Conservation (phyloP, 73 alveolate genomes). For the Halteria grandinella region DNA sequence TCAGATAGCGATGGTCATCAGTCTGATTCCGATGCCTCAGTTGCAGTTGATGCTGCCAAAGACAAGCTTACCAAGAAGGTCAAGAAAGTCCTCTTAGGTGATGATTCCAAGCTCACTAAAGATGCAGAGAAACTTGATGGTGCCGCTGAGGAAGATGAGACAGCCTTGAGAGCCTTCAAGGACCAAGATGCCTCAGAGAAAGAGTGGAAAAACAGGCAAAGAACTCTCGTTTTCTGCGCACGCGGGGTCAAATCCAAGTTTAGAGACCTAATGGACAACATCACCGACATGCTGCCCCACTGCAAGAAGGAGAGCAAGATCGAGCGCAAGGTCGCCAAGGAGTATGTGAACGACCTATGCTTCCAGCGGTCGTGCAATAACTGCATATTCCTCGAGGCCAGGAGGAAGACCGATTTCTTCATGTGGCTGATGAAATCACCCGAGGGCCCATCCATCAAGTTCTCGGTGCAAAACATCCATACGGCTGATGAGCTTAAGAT, state of each 20-base stretch:
- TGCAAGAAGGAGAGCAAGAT: conserved; percentile 96
- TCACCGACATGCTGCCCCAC: conserved; percentile 93
- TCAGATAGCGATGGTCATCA: no score
- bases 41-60: no score
- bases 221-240: conserved; percentile 91
- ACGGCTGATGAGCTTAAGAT: conserved; percentile 93
- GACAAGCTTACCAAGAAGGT: no score
- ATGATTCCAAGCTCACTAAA: no score
- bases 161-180: conserved; percentile 55
- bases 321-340: conserved; percentile 88
- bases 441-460: conserved; percentile 95
- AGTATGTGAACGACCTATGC: conserved; percentile 89
- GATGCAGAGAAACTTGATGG: no score
- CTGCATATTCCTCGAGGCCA: conserved; percentile 91
- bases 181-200: conserved; percentile 61
- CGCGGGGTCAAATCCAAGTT: conserved; percentile 90
- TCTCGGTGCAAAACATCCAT: conserved; percentile 88
- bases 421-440: conserved; percentile 97
- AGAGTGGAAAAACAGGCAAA: conserved; percentile 92
- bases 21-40: no score
- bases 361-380: conserved; percentile 92
- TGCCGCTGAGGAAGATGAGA: no score
- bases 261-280: conserved; percentile 84
- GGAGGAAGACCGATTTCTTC: conserved; percentile 86
- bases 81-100: no score